These are phyloP conservation scores for Aspergillus quadrilineatus DNA, from an alignment of 2,329 filamentous ascomycete species.

Conservation along the genomic window DNA sequence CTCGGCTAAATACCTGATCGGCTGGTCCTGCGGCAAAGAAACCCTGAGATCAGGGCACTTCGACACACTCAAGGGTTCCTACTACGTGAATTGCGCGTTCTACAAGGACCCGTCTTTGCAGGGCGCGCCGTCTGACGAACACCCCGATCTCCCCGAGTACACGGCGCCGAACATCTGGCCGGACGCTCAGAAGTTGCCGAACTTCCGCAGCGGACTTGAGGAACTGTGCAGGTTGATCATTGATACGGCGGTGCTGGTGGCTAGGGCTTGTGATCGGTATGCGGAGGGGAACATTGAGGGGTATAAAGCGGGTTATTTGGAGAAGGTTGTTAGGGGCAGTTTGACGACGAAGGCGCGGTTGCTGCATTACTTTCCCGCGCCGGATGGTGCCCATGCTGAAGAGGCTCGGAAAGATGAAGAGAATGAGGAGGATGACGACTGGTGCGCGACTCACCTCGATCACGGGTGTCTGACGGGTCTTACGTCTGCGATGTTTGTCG, in stretches of 20 bases:
- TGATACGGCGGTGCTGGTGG: conserved; percentile 83
- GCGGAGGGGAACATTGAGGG: conserved; percentile 73
- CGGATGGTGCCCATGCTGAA: neutral
- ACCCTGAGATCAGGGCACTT: conserved; percentile 61
- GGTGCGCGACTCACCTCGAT: conserved; percentile 79
- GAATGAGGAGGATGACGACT: conserved; percentile 78
- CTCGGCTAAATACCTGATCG: conserved; percentile 59
- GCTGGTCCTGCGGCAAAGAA: conserved; percentile 66
- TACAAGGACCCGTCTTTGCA: conserved; percentile 43
- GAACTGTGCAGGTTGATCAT: conserved; percentile 81
- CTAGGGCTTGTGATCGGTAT: conserved; percentile 83
- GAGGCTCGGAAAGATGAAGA: neutral
- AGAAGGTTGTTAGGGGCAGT: conserved; percentile 80
- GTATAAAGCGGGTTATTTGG: conserved; percentile 76
- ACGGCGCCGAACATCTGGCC: conserved; percentile 92
- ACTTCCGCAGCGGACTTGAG: conserved; percentile 72
- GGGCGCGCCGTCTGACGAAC: conserved; percentile 36
- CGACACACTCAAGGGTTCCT: conserved; percentile 64
- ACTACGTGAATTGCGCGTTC: conserved; percentile 63
- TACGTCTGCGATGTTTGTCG: conserved; percentile 93
- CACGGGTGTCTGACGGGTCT: conserved; percentile 92
- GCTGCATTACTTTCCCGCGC: conserved; percentile 81
- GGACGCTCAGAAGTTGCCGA: conserved; percentile 63
- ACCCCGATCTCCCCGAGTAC: conserved; percentile 74
- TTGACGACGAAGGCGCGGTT: conserved; percentile 87